These are phyloP conservation scores for Adansonia rubrostipa DNA, from an alignment of 441 rosid species.

Conservation along the genomic window DNA sequence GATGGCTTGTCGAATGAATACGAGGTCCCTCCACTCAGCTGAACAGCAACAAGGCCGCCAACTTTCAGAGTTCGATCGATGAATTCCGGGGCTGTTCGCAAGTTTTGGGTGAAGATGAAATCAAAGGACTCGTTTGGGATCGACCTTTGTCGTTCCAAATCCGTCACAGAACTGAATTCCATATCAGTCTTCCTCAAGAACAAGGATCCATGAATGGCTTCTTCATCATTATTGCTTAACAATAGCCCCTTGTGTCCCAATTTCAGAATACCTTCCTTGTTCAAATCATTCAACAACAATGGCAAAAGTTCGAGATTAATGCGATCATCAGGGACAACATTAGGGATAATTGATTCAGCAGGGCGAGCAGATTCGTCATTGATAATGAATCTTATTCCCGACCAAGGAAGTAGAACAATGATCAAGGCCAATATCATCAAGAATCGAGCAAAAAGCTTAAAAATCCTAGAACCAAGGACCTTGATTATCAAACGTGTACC, in stretches of 20 bases:
- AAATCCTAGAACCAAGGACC: not conserved
- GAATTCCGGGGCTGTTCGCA: conserved; percentile 41
- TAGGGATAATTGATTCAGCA: not conserved
- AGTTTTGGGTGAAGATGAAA: conserved; percentile 45
- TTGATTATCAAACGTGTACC: not conserved
- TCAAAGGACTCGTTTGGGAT: conserved; percentile 47
- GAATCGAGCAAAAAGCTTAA: conserved; percentile 7
- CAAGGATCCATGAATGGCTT: conserved; percentile 32
- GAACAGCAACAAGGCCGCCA: conserved; percentile 54
- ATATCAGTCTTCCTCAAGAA: conserved; percentile 37
- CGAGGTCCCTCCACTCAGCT: conserved; percentile 39
- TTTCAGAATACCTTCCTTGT: conserved; percentile 59
- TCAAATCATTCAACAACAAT: conserved; percentile 51
- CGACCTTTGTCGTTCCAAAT: conserved; percentile 44
- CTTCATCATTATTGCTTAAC: conserved; percentile 40
- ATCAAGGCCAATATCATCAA: conserved; percentile 43
- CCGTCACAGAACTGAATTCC: conserved; percentile 45
- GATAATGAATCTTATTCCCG: conserved; percentile 24
- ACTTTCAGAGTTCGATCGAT: conserved; percentile 59
- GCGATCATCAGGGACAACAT: conserved; percentile 1
- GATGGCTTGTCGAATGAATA: conserved; percentile 43
- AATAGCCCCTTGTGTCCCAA: conserved; percentile 46
- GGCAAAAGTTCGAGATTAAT: conserved; percentile 36
- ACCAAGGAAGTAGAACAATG: conserved; percentile 40
- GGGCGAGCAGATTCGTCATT: conserved; percentile 10